Conservation (phyloP, 106 monocot genomes). For the Dactylorhiza incarnata region DNA sequence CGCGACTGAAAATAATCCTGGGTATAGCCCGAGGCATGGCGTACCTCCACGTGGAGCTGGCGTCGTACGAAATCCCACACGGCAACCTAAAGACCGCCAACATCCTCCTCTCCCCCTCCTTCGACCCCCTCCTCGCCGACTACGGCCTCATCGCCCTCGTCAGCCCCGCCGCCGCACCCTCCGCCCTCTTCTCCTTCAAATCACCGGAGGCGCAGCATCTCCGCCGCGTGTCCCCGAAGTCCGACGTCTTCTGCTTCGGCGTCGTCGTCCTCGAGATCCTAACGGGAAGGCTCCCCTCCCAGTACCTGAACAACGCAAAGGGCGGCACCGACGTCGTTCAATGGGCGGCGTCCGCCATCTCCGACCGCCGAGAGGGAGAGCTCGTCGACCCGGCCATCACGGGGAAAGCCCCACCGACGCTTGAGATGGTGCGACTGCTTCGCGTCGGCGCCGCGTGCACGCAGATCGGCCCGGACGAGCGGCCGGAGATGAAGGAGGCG, state of each 20-base stretch:
- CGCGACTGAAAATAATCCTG: constrained; percentile 11
- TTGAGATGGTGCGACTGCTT: constrained; percentile 30
- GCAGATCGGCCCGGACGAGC: constrained; percentile 18
- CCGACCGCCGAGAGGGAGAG: constrained; percentile 36
- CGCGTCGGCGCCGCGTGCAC: constrained; percentile 23
- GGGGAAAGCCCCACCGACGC: neutral
- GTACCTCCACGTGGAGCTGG: constrained; percentile 45
- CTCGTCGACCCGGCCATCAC: constrained; percentile 32
- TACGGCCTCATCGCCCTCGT: constrained; percentile 38
- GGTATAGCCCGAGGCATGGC: constrained; percentile 44
- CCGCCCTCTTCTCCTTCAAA: constrained; percentile 36
- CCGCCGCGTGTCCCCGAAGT: constrained; percentile 40
- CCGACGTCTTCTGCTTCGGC: constrained; percentile 70
- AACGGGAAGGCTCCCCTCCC: constrained; percentile 56
- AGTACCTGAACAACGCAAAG: constrained; percentile 37
- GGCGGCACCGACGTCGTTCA: constrained; percentile 45
- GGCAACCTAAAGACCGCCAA: constrained; percentile 61
- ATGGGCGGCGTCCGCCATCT: constrained; percentile 30
- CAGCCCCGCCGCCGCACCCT: constrained; percentile 23
- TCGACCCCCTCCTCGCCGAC: constrained; percentile 42
- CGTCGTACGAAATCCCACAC: constrained; percentile 26
- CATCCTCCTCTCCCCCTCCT: constrained; percentile 33
- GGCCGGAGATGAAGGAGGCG: constrained; percentile 38
- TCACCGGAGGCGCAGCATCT: constrained; percentile 38
- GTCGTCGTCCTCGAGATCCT: constrained; percentile 53